phyloP scores from a whole-genome alignment of 768 basidiomycete species.

The Neoboletus subvelutipes region DNA sequence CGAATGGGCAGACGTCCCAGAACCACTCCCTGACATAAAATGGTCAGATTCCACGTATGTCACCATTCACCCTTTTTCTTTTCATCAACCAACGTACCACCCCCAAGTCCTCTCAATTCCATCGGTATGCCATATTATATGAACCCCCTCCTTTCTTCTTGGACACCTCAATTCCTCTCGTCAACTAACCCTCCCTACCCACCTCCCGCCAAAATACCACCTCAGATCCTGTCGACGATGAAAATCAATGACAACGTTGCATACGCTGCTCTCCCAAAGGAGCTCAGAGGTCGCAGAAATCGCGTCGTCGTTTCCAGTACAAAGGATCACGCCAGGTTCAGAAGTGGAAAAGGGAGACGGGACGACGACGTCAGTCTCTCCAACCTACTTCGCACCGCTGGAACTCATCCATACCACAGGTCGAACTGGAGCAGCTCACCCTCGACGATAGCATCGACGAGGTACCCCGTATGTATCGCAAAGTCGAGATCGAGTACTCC shows the following conservation, averaged over 20 bases:
- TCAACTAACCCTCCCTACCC: constrained; percentile 50
- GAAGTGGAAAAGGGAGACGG: constrained; percentile 69
- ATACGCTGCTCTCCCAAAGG: constrained; percentile 85
- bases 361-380: constrained; percentile 40
- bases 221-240: constrained; percentile 72
- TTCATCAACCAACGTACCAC: background rate
- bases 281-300: constrained; percentile 82
- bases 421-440: constrained; percentile 52
- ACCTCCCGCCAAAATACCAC: constrained; percentile 75
- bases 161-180: constrained; percentile 56
- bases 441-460: constrained; percentile 55
- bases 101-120: constrained; percentile 73
- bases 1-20: constrained; percentile 80
- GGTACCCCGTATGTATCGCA: constrained; percentile 80
- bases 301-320: constrained; percentile 50
- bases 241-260: constrained; percentile 87
- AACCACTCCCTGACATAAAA: constrained; percentile 64
- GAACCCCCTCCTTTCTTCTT: constrained; percentile 67
- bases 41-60: constrained; percentile 84
- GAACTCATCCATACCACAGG: constrained; percentile 31
- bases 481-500: constrained; percentile 96
- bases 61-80: background rate
- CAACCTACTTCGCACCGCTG: background rate
- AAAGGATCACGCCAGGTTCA: constrained; percentile 72
- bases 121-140: constrained; percentile 89